Conservation (phyloP, 2,329 filamentous ascomycete genomes). For the Arachnopeziza araneosa region DNA sequence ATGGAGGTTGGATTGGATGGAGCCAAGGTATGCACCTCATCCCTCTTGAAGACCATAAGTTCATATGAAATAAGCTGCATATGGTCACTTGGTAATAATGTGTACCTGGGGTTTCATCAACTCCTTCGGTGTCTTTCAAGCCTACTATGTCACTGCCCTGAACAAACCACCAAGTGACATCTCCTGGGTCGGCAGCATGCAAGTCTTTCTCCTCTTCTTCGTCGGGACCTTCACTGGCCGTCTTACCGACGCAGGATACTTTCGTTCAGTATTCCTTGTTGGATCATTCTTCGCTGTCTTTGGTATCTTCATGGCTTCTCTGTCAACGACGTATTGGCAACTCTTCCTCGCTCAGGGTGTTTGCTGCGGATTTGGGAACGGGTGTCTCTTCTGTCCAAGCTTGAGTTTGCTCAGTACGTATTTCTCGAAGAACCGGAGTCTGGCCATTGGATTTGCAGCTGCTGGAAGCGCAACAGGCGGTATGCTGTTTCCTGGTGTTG, state of each 20-base stretch:
- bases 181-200: slow-evolving; percentile 42
- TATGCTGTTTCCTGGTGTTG: slow-evolving; percentile 40
- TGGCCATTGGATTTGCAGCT: slow-evolving; percentile 35
- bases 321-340: slow-evolving; percentile 38
- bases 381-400: slow-evolving; percentile 36
- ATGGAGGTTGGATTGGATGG: slow-evolving; percentile 29
- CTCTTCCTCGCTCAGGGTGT: slow-evolving; percentile 40
- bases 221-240: slow-evolving; percentile 36
- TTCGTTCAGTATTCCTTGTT: slow-evolving; percentile 26
- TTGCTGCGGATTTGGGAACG: slow-evolving; percentile 37
- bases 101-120: slow-evolving; percentile 35
- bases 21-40: slow-evolving; percentile 20
- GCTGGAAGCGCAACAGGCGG: slow-evolving; percentile 37
- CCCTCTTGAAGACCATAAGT: background rate
- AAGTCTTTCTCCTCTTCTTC: slow-evolving; percentile 39
- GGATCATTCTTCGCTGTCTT: slow-evolving; percentile 31
- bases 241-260: slow-evolving; percentile 37
- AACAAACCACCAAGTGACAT: slow-evolving; percentile 32
- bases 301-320: slow-evolving; percentile 37
- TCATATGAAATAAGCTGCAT: slow-evolving; percentile 8
- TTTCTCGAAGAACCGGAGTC: slow-evolving; percentile 34
- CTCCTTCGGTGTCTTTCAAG: slow-evolving; percentile 40
- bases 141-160: slow-evolving; percentile 36
- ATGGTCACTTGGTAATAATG: slow-evolving; percentile 27
- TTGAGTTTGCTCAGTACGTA: slow-evolving; percentile 37